phyloP scores from a whole-genome alignment of 306 rosid genomes.

The Dicorynia guianensis region DNA sequence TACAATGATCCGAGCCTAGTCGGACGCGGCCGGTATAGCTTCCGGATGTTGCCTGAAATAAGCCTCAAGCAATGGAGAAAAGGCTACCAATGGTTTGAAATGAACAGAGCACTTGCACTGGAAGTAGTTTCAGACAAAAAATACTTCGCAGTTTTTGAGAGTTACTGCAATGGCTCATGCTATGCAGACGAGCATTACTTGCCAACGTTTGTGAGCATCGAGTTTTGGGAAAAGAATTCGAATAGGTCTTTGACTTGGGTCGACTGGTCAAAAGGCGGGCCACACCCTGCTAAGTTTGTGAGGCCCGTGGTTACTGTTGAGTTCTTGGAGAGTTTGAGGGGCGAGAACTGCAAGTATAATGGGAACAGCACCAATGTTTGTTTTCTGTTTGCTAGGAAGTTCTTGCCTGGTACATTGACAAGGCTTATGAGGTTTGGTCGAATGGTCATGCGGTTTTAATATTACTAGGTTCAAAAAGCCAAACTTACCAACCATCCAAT shows the following conservation, averaged over 20 bases:
- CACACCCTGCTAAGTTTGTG: constrained; percentile 69
- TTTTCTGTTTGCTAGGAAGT: constrained; percentile 80
- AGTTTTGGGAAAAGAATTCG: constrained; percentile 59
- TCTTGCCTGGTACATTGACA: constrained; percentile 54
- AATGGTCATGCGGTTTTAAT: constrained; percentile 61
- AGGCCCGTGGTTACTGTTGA: constrained; percentile 57
- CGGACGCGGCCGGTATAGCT: constrained; percentile 72
- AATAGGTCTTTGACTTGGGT: constrained; percentile 84
- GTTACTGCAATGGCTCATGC: constrained; percentile 58
- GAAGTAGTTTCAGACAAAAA: constrained; percentile 63
- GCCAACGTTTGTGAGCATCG: constrained; percentile 69
- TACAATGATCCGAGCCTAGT: constrained; percentile 66
- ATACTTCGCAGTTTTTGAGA: constrained; percentile 65
- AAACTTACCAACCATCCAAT: not conserved
- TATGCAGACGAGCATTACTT: constrained; percentile 86
- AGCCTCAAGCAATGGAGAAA: constrained; percentile 70
- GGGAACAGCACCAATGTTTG: constrained; percentile 50
- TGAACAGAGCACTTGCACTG: constrained; percentile 66
- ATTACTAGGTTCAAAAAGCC: constrained; percentile 9
- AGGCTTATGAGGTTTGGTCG: constrained; percentile 66
- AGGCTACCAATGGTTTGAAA: constrained; percentile 93
- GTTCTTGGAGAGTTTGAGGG: constrained; percentile 60
- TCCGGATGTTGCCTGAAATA: constrained; percentile 63
- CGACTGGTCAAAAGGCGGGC: constrained; percentile 83
- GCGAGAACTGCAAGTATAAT: constrained; percentile 53